A percentile compares a stretch with the other conserved stretches of the same genome.
Conservation (phyloP, 2,329 filamentous ascomycete genomes). For the Claviceps lovelessii region DNA sequence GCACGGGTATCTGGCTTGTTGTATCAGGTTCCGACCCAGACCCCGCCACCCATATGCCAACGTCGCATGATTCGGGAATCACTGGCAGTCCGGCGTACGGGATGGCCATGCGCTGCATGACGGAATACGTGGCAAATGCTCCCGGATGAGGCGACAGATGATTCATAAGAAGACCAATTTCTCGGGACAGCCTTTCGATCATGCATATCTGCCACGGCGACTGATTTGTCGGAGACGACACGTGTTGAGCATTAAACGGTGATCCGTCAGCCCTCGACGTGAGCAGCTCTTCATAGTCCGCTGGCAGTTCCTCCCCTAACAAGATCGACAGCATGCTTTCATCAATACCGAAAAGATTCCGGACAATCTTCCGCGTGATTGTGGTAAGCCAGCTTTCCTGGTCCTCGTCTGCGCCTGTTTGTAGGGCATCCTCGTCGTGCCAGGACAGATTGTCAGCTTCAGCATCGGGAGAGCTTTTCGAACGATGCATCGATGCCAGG, state of each 20-base stretch:
- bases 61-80: slow-evolving; percentile 37
- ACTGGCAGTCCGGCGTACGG: slow-evolving; percentile 68
- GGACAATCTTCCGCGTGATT: slow-evolving; percentile 73
- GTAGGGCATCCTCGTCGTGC: slow-evolving; percentile 36
- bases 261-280: slow-evolving; percentile 34
- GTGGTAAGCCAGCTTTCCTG: slow-evolving; percentile 62
- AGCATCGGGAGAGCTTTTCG: slow-evolving; percentile 14
- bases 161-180: slow-evolving; percentile 71
- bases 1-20: slow-evolving; percentile 12
- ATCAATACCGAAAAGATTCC: slow-evolving; percentile 82
- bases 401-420: slow-evolving; percentile 26
- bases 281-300: slow-evolving; percentile 31
- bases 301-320: slow-evolving; percentile 64
- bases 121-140: slow-evolving; percentile 70
- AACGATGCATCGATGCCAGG: slow-evolving; percentile 29
- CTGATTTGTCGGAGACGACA: slow-evolving; percentile 21
- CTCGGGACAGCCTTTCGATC: slow-evolving; percentile 70
- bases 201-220: slow-evolving; percentile 61
- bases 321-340: slow-evolving; percentile 72
- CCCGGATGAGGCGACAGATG: slow-evolving; percentile 70
- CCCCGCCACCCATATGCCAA: slow-evolving; percentile 14
- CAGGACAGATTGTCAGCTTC: slow-evolving; percentile 31
- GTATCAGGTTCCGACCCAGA: slow-evolving; percentile 12
- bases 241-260: slow-evolving; percentile 14
- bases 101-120: slow-evolving; percentile 47